Percentiles rank a stretch among this genome's conserved stretches.
These are phyloP conservation scores for Omphalea diandra DNA, from an alignment of 441 rosid genomes.

Conservation along the genomic window DNA sequence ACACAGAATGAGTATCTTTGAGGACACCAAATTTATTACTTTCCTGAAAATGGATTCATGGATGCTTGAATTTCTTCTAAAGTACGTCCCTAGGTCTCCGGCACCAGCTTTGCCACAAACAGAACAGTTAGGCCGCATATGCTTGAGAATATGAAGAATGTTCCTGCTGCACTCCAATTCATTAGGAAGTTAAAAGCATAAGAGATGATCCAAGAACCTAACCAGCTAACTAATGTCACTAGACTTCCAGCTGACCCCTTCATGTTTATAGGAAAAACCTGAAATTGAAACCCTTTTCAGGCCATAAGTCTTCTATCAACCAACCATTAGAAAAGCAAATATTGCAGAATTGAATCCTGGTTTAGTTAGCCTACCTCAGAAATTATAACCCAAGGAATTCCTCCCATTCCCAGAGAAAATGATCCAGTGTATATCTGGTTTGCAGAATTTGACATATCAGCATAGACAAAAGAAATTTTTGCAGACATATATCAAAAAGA, in stretches of 20 bases:
- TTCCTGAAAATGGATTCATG: slow-evolving; percentile 35
- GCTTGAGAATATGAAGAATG: slow-evolving; percentile 62
- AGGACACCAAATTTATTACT: slow-evolving; percentile 3
- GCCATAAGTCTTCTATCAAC: not conserved
- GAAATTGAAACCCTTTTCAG: slow-evolving; percentile 20
- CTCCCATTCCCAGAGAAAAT: slow-evolving; percentile 87
- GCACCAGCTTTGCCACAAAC: slow-evolving; percentile 68
- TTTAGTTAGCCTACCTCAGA: slow-evolving; percentile 61
- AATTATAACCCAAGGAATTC: slow-evolving; percentile 92
- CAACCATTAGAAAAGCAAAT: too few species aligned
- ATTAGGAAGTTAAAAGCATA: slow-evolving; percentile 76
- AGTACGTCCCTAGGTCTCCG: slow-evolving; percentile 84
- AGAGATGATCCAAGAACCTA: slow-evolving; percentile 55
- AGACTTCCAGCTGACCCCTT: slow-evolving; percentile 89
- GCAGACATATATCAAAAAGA: not conserved
- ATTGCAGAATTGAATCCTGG: not conserved
- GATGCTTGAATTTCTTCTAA: slow-evolving; percentile 86
- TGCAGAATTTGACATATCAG: not conserved
- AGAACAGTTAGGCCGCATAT: slow-evolving; percentile 52
- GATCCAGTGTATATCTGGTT: slow-evolving; percentile 52
- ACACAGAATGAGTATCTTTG: not conserved
- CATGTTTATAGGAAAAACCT: slow-evolving; percentile 81
- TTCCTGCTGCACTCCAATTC: slow-evolving; percentile 78
- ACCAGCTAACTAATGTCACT: slow-evolving; percentile 72
- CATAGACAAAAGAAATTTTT: too few species aligned